Conservation (phyloP, 768 basidiomycete genomes). For the Macrolepiota fuliginosa region DNA sequence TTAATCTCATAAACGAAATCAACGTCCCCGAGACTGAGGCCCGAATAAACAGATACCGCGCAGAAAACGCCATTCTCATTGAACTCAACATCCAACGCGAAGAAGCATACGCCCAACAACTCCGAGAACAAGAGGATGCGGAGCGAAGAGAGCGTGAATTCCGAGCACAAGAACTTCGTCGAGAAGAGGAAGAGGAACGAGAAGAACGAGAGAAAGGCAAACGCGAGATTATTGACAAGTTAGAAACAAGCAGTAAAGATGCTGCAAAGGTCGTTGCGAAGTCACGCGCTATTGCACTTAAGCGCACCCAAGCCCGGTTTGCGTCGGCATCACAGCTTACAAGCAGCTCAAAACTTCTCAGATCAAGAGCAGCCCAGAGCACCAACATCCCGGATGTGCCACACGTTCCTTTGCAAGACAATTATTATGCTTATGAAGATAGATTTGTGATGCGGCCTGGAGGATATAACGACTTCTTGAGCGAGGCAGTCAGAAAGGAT, state of each 20-base stretch:
- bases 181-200: conserved; percentile 74
- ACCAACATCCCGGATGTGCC: conserved; percentile 74
- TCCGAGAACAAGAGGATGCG: conserved; percentile 80
- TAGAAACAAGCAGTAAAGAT: conserved; percentile 75
- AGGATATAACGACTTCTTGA: conserved; percentile 69
- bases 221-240: conserved; percentile 74
- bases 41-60: conserved; percentile 73
- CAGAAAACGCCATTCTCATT: conserved; percentile 79
- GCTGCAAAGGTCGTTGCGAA: conserved; percentile 70
- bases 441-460: conserved; percentile 50
- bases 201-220: conserved; percentile 71
- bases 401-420: conserved; percentile 74
- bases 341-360: conserved; percentile 49
- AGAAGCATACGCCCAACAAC: conserved; percentile 66
- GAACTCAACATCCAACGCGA: conserved; percentile 83
- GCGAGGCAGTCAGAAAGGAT: conserved; percentile 75
- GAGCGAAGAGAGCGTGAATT: conserved; percentile 70
- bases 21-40: conserved; percentile 80
- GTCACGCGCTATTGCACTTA: conserved; percentile 61
- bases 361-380: conserved; percentile 64
- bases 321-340: conserved; percentile 42
- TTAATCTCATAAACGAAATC: conserved; percentile 92
- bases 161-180: conserved; percentile 62
- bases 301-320: conserved; percentile 57
- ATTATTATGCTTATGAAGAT: conserved; percentile 75